Conservation (phyloP, 805 yeast species). For the Candida coquimbonensis region DNA sequence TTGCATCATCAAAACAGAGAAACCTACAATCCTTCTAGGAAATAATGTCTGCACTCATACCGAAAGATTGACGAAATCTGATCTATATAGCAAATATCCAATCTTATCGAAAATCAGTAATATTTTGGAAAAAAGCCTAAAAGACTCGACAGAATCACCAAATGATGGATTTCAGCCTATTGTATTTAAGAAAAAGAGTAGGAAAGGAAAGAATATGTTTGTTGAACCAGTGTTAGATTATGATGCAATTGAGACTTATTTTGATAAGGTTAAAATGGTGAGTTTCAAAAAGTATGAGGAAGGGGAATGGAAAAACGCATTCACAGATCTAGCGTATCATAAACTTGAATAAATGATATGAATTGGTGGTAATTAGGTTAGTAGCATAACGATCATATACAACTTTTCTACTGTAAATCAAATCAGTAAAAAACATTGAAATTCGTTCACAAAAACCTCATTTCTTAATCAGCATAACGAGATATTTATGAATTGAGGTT, state of each 20-base stretch:
- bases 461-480: too few relatives aligned
- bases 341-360: constrained; percentile 1
- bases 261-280: constrained; percentile 18
- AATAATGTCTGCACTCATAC: constrained; percentile 49
- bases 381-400: too few relatives aligned
- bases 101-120: constrained; percentile 32
- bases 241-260: constrained; percentile 27
- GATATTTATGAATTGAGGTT: background rate
- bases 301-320: constrained; percentile 44
- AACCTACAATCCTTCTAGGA: constrained; percentile 39
- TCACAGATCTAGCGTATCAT: constrained; percentile 46
- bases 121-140: constrained; percentile 1
- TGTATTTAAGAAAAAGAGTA: constrained; percentile 16
- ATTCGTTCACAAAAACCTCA: background rate
- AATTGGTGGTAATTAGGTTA: background rate
- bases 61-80: constrained; percentile 39
- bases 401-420: too few relatives aligned
- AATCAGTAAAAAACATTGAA: background rate
- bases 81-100: constrained; percentile 38
- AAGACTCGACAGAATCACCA: background rate
- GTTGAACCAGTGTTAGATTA: constrained; percentile 29
- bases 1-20: constrained; percentile 24
- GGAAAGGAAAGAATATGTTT: constrained; percentile 14
- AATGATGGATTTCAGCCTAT: constrained; percentile 14
- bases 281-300: constrained; percentile 22